Percentiles rank a stretch among this genome's conserved stretches.
phyloP scores from a whole-genome alignment of 139 green algal species.

The Zygnema circumcarinatum region DNA sequence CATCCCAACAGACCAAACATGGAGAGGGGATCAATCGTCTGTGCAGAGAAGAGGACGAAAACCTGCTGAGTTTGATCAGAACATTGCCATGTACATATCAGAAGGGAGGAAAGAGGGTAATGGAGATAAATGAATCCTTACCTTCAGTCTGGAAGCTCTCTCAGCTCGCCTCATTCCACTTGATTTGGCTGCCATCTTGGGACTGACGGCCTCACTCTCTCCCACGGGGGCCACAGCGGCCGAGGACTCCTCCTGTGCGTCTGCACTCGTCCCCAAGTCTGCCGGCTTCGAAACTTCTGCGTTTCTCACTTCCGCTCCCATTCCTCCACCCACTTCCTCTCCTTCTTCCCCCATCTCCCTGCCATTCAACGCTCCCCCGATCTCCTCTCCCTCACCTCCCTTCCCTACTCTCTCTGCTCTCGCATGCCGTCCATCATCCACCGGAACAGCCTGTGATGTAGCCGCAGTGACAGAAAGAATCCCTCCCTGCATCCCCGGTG shows the following conservation, averaged over 20 bases:
- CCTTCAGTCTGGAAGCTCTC: slow-evolving; percentile 15
- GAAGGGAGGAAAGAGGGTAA: background rate
- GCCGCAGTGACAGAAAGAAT: background rate
- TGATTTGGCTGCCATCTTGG: background rate
- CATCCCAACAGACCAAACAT: no score
- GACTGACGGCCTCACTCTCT: no score
- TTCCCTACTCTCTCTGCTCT: background rate
- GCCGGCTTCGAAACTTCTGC: no score
- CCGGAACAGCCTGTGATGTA: no score
- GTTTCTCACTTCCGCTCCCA: background rate
- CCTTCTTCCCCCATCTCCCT: background rate
- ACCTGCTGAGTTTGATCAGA: no score
- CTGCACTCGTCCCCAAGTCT: no score
- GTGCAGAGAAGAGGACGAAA: no score
- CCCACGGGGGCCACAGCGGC: background rate
- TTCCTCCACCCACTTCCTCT: background rate
- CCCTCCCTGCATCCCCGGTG: background rate
- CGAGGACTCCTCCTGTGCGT: no score
- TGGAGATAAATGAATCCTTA: background rate
- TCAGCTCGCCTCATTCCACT: slow-evolving; percentile 2
- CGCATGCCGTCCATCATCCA: background rate
- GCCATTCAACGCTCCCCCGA: background rate
- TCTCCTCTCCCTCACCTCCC: background rate
- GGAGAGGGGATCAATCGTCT: no score
- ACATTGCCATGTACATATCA: no score